These are phyloP conservation scores for Corylus heterophylla DNA, from an alignment of 306 rosid species.

Conservation along the genomic window DNA sequence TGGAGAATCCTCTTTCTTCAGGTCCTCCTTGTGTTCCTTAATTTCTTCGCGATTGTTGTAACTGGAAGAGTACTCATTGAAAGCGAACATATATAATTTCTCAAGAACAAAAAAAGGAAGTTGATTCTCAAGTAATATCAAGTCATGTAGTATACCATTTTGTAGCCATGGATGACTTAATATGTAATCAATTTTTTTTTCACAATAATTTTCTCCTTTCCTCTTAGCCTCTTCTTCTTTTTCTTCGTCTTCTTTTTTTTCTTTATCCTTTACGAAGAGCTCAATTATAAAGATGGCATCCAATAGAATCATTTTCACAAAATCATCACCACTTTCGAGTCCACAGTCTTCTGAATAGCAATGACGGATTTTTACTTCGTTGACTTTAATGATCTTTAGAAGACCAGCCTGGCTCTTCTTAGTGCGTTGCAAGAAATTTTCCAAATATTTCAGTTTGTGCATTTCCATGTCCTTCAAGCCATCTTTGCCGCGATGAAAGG, in stretches of 20 bases:
- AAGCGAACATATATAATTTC: neutral
- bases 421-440: neutral
- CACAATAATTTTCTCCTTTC: too few relatives aligned
- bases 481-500: slow-evolving; percentile 2
- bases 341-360: neutral
- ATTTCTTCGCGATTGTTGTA: too few relatives aligned
- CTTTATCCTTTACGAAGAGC: neutral
- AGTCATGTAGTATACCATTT: slow-evolving; percentile 8
- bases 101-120: slow-evolving; percentile 26
- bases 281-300: slow-evolving; percentile 35
- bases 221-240: neutral
- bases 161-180: slow-evolving; percentile 31
- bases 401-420: neutral
- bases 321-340: neutral
- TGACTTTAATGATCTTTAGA: neutral
- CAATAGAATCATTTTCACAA: neutral
- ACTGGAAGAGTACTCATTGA: too few relatives aligned
- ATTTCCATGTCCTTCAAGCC: slow-evolving; percentile 8
- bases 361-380: neutral
- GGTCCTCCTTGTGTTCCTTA: too few relatives aligned
- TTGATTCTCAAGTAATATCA: slow-evolving; percentile 39
- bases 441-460: neutral
- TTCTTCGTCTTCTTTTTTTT: neutral
- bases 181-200: neutral
- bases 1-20: too few relatives aligned